A percentile compares a stretch with the other conserved stretches of the same genome.
phyloP scores from a whole-genome alignment of 2,329 filamentous ascomycete species.

The Phialocephala sp. region DNA sequence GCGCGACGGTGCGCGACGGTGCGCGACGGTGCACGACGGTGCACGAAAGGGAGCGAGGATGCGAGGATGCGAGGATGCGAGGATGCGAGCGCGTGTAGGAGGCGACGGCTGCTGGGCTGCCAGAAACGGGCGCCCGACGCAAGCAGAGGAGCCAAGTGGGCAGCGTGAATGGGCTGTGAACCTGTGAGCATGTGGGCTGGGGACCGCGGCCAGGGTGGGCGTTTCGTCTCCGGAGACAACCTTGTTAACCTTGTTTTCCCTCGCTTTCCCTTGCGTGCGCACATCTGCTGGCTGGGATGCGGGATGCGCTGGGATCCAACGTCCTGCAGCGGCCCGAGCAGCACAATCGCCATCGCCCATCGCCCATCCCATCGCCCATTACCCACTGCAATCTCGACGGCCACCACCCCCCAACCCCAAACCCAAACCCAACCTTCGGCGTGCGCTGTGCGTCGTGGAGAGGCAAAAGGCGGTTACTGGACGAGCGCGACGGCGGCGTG shows the following conservation, averaged over 20 bases:
- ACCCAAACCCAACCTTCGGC: not conserved
- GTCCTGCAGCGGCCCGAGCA: constrained; percentile 8
- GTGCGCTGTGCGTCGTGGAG: not conserved
- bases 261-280: not conserved
- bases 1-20: no score
- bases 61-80: no score
- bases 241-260: not conserved
- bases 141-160: not conserved
- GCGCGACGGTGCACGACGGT: no score
- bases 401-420: not conserved
- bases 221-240: not conserved
- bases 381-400: not conserved
- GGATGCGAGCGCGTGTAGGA: no score
- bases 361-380: not conserved
- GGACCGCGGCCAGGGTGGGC: no score
- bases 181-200: not conserved
- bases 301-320: constrained; percentile 3
- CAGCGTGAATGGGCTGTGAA: not conserved
- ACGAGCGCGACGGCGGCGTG: not conserved
- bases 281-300: not conserved
- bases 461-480: not conserved
- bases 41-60: no score
- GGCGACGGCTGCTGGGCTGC: not conserved
- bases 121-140: constrained; percentile 1
- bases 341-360: not conserved